A percentile compares a stretch with the other conserved stretches of the same genome.
phyloP scores from a whole-genome alignment of 306 rosid species.

The Sindora glabra region DNA sequence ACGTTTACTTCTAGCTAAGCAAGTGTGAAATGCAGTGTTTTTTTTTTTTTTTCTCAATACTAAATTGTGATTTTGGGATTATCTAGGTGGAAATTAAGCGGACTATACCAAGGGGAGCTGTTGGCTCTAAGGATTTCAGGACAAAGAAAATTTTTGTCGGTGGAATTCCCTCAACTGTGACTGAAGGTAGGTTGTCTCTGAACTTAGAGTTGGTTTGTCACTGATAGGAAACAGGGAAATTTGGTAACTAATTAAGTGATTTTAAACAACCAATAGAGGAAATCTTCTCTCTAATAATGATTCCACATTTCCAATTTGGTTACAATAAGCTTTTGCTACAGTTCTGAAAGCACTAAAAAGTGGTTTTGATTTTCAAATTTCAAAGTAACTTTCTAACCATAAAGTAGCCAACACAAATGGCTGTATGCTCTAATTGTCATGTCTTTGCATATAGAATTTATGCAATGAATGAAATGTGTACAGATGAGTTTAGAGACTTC shows the following conservation, averaged over 20 bases:
- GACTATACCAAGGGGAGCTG: conserved; percentile 67
- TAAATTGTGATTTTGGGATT: not conserved
- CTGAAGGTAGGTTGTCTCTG: conserved; percentile 39
- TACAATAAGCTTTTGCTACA: not conserved
- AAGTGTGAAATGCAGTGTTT: no score
- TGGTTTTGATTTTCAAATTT: not conserved
- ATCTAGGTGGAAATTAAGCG: conserved; percentile 66
- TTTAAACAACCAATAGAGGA: no score
- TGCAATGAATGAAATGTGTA: conserved; percentile 13
- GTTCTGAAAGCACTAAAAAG: not conserved
- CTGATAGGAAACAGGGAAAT: not conserved
- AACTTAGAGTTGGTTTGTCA: not conserved
- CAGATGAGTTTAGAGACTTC: conserved; percentile 68
- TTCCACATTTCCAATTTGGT: not conserved
- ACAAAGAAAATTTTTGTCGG: conserved; percentile 74
- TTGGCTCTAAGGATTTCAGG: conserved; percentile 60
- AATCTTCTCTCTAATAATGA: not conserved
- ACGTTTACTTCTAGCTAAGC: no score
- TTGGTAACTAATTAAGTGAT: no score
- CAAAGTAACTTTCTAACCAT: not conserved
- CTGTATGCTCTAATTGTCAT: not conserved
- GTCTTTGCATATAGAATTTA: conserved; percentile 7
- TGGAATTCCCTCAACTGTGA: conserved; percentile 57
- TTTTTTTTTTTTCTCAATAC: not conserved
- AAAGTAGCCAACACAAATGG: not conserved